Evolutionary conservation across 2,329 filamentous ascomycete genomes (phyloP), one percentile per base, ranked within the genome.

Genomic region (Periconia digitata): DNA sequence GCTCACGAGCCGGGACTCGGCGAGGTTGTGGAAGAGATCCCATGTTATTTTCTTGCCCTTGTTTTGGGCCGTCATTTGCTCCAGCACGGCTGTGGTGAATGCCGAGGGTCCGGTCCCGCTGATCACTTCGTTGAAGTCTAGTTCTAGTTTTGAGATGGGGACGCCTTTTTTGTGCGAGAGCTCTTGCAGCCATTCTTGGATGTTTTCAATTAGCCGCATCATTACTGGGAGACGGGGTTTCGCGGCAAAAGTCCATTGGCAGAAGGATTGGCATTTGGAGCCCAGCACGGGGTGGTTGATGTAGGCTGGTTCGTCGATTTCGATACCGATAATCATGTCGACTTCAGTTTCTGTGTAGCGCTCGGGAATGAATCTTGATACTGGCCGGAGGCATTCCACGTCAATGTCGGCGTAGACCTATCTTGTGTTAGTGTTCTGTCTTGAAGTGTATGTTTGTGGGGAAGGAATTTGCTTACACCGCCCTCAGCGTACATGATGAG

Each of bases 181-280:
- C 0, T 76, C 78, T 22, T 81, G 78, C 42, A 89, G 74, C 85
- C 85, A 88, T 1, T 72, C 64, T 69, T 88, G 79, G 63, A 89
- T 88, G 59, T 85, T 82, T 63, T 88, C 84, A 40, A 89, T 80
- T 3, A 89, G 76, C 24, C 74, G 73, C 66, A 88, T 74, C 84
- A 89, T 87, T 47, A 89, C 83, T 1, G 84, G 84, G 21, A 85
- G 78, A 16, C 77, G 74, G 1, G 86, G 85, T 62, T 87, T 86
- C 58, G 81, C 81, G 74, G 87, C 85, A 60, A 89, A 87, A 0
- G 86, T 89, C 86, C 86, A 89, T 62, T 89, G 86, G 65, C 85
- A 89, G 64, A 89, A 89, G 0, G 85, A 89, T 55, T 78, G 75
- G 32, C 82, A 87, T 69, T 89, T 89, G 41, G 77, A 78, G 13